Conservation (phyloP, 306 rosid species). For the Vigna trinervia region DNA sequence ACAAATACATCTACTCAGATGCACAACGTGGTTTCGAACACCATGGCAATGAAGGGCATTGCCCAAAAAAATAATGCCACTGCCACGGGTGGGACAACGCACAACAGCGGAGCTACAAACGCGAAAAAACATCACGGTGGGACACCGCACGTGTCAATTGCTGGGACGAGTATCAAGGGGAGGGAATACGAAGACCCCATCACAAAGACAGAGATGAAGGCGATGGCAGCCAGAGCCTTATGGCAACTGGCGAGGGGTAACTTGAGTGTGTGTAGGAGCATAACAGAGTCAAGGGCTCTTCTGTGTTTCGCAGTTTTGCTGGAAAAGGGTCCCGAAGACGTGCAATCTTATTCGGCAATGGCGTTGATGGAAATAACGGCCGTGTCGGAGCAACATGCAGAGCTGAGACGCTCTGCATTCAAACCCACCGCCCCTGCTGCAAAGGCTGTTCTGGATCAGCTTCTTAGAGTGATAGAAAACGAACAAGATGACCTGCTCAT, state of each 20-base stretch:
- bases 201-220: conserved; percentile 74
- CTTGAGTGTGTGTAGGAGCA: conserved; percentile 60
- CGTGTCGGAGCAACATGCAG: conserved; percentile 64
- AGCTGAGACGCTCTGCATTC: conserved; percentile 73
- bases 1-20: conserved; percentile 30
- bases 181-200: conserved; percentile 67
- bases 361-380: conserved; percentile 79
- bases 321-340: conserved; percentile 66
- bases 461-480: conserved; percentile 53
- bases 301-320: conserved; percentile 73
- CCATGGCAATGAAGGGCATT: conserved; percentile 32
- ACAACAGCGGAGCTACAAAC: no score
- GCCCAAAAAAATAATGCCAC: not conserved
- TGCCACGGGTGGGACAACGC: not conserved
- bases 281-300: conserved; percentile 79
- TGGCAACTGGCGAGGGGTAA: conserved; percentile 72
- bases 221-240: conserved; percentile 74
- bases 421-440: conserved; percentile 83
- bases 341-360: conserved; percentile 58
- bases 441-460: conserved; percentile 69
- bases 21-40: conserved; percentile 35
- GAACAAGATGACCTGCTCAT: conserved; percentile 56
- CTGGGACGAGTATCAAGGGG: conserved; percentile 69
- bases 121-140: not conserved
- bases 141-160: conserved; percentile 17